Base-by-base conservation (phyloP, 2,329 filamentous ascomycete genomes). In the Ustulina deusta region DNA sequence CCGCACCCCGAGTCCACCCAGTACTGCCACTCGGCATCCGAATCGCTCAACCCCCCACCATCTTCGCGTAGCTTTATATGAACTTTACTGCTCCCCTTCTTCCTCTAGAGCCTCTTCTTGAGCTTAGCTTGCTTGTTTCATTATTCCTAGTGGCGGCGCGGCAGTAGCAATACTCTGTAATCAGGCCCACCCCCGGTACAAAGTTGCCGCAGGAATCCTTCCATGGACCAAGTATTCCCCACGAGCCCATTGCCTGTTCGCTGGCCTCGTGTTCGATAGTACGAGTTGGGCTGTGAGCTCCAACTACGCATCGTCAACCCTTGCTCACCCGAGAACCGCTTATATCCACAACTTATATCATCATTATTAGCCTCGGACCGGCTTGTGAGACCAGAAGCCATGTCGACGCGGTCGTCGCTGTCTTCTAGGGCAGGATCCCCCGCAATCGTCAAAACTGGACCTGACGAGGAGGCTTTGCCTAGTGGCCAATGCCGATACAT, bases 401-500 rank as follows among this genome's bases (percentile, higher is more conserved):
- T 71, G 78, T 76, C 76, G 63, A 66, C 70, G 60, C 66, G 60
- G 42, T 72, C 75, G 49, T 74, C 78, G 40, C 72, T 71, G 44
- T 76, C 78, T 38, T 74, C 76, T 27, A 71, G 63, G 68, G 75
- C 71, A 52, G 70, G 71, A 62, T 68, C 71, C 6, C 72, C 74
- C 42, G 52, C 68, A 10, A 61, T 61, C 36, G 52, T 69, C 48
- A 69, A 51, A 22, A 64, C 61, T 46, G 71, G 69, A 34, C 36
- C 72, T 61, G 84, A 86, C 64, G 84, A 86, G 61, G 69, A 81
- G 42, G 81, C 81, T 57, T 81, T 89, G 25, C 87, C 87, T 15
- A 81, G 83, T 71, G 87, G 87, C 36, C 85, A 87, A 72, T 89
- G 87, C 71, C 85, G 86, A 67, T 89, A 86, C 72, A 88, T 89